phyloP scores from a whole-genome alignment of 495 filamentous ascomycete species.

The Sordaria brevicollis region DNA sequence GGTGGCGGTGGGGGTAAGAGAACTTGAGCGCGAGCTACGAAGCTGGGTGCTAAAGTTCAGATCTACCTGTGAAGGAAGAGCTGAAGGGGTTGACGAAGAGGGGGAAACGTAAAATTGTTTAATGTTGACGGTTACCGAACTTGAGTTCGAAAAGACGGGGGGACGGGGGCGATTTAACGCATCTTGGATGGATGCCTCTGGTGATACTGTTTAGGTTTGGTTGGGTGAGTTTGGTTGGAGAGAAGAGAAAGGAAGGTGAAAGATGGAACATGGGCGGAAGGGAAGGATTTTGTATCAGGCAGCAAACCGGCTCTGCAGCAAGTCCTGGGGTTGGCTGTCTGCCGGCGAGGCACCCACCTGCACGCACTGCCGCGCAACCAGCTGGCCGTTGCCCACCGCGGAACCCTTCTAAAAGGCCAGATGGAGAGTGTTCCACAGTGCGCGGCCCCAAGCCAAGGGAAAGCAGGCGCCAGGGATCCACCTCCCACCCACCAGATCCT shows the following conservation, averaged over 20 bases:
- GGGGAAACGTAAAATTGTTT: slow-evolving; percentile 25
- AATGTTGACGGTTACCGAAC: slow-evolving; percentile 32
- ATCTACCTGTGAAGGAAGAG: slow-evolving; percentile 43
- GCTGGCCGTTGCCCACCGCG: not conserved
- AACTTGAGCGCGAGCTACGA: slow-evolving; percentile 38
- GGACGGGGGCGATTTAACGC: slow-evolving; percentile 22
- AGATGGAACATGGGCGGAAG: slow-evolving; percentile 10
- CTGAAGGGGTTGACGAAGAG: slow-evolving; percentile 34
- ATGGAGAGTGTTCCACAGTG: not conserved
- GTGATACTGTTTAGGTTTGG: slow-evolving; percentile 2
- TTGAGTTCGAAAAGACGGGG: slow-evolving; percentile 10
- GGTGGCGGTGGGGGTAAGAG: slow-evolving; percentile 33
- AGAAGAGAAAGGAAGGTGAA: slow-evolving; percentile 10
- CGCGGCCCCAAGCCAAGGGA: not conserved
- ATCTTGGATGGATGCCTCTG: slow-evolving; percentile 28
- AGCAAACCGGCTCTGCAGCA: slow-evolving; percentile 12
- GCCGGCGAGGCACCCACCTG: not conserved
- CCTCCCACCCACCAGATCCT: not conserved
- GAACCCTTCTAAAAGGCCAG: not conserved
- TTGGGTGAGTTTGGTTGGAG: slow-evolving; percentile 16
- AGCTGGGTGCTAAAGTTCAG: slow-evolving; percentile 44
- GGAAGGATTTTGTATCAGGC: slow-evolving; percentile 27
- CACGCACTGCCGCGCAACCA: not conserved
- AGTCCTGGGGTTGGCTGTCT: no score
- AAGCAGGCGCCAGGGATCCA: not conserved